phyloP scores from a whole-genome alignment of 305 asterid species.

The Plantago coronopus region DNA sequence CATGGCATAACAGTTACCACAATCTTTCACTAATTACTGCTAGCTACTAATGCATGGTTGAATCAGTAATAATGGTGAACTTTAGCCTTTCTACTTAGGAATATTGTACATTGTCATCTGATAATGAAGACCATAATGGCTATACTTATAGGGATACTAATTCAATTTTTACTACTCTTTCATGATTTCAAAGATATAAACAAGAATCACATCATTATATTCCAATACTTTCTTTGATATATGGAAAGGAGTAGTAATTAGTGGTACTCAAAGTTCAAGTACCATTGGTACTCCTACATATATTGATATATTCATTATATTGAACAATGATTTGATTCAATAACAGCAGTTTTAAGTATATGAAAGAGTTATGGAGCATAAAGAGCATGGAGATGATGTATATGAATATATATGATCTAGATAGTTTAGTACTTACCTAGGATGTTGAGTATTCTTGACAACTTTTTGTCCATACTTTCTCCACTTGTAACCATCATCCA shows the following conservation, averaged over 20 bases:
- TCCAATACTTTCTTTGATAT: too few species aligned
- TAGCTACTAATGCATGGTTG: constrained; percentile 8
- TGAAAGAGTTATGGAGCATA: background rate
- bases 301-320: too few species aligned
- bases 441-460: constrained; percentile 93
- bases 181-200: too few species aligned
- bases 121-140: constrained; percentile 3
- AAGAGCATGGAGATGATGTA: background rate
- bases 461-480: constrained; percentile 95
- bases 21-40: constrained; percentile 2
- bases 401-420: background rate
- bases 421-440: constrained; percentile 45
- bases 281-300: too few species aligned
- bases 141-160: background rate
- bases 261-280: too few species aligned
- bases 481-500: constrained; percentile 99
- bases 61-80: constrained; percentile 27
- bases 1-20: constrained; percentile 1
- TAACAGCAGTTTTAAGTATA: too few species aligned
- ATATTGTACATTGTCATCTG: constrained; percentile 8
- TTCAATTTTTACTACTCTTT: background rate
- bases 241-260: too few species aligned
- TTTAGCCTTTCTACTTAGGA: constrained; percentile 29
- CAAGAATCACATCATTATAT: too few species aligned
- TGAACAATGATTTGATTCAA: too few species aligned